phyloP scores from a whole-genome alignment of 2,329 filamentous ascomycete genomes.

The Akanthomyces uredinophilus region DNA sequence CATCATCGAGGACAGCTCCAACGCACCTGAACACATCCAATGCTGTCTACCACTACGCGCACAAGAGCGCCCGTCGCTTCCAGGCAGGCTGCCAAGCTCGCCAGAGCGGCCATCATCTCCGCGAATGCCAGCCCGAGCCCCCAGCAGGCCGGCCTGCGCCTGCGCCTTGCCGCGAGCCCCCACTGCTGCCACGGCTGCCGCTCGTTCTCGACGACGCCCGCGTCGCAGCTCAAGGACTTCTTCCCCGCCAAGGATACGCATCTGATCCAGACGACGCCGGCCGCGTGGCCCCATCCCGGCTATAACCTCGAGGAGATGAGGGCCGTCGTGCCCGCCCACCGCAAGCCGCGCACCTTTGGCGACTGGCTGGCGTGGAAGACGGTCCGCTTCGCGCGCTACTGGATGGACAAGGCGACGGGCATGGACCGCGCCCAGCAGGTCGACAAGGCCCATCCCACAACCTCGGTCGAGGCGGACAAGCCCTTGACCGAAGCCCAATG shows the following conservation, averaged over 20 bases:
- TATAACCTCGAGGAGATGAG: conserved; percentile 79
- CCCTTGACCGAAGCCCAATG: conserved; percentile 81
- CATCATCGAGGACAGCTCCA: background rate
- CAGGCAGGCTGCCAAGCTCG: conserved; percentile 23
- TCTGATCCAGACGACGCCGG: conserved; percentile 56
- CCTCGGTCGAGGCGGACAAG: conserved; percentile 46
- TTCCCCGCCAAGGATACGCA: conserved; percentile 58
- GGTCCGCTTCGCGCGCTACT: conserved; percentile 70
- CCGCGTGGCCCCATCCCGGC: conserved; percentile 66
- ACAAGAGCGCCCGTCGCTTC: conserved; percentile 22
- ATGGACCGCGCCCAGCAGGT: conserved; percentile 65
- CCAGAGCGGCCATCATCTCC: conserved; percentile 19
- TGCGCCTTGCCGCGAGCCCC: conserved; percentile 21
- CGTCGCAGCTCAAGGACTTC: conserved; percentile 48
- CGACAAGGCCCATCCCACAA: conserved; percentile 52
- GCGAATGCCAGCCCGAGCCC: conserved; percentile 23
- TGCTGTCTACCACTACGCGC: conserved; percentile 25
- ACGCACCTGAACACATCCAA: conserved; percentile 15
- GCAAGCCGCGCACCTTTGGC: conserved; percentile 64
- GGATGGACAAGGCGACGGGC: conserved; percentile 77
- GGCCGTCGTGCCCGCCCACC: conserved; percentile 68
- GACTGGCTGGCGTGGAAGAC: conserved; percentile 75
- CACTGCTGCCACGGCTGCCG: conserved; percentile 25
- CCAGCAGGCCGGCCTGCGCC: conserved; percentile 21
- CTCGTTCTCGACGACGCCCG: conserved; percentile 46